phyloP scores from a whole-genome alignment of 306 rosid genomes.

The Prunus campanulata region DNA sequence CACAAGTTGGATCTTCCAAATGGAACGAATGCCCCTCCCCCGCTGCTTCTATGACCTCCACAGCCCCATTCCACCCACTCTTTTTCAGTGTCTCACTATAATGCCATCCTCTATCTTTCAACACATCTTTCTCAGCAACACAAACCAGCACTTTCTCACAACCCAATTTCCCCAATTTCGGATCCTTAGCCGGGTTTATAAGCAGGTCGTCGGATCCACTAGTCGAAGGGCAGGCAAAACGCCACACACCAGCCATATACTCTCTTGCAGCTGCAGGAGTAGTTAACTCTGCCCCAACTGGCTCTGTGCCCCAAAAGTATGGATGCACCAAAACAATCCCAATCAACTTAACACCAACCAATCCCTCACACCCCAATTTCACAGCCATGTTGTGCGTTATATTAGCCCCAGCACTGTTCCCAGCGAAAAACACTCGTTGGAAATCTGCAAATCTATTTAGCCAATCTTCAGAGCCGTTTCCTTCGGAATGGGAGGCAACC shows the following conservation, averaged over 20 bases:
- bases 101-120: slow-evolving; percentile 25
- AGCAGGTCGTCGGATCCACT: slow-evolving; percentile 27
- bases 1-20: background rate
- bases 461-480: slow-evolving; percentile 10
- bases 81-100: slow-evolving; percentile 9
- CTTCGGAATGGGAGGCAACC: slow-evolving; percentile 16
- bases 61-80: slow-evolving; percentile 20
- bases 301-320: slow-evolving; percentile 11
- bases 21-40: slow-evolving; percentile 19
- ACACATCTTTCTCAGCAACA: slow-evolving; percentile 33
- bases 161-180: slow-evolving; percentile 11
- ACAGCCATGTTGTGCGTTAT: slow-evolving; percentile 13
- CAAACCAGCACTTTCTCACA: slow-evolving; percentile 28
- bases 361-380: background rate
- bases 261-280: background rate
- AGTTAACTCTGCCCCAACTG: background rate
- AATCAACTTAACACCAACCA: background rate
- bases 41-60: slow-evolving; percentile 15
- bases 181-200: slow-evolving; percentile 30
- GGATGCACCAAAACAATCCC: slow-evolving; percentile 33
- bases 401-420: slow-evolving; percentile 31
- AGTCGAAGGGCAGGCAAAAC: background rate
- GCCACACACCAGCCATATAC: background rate
- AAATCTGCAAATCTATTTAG: slow-evolving; percentile 12
- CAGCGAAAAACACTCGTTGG: slow-evolving; percentile 4